These are phyloP conservation scores for Cairneyella variabilis DNA, from an alignment of 495 filamentous ascomycete genomes.

Conservation along the genomic window DNA sequence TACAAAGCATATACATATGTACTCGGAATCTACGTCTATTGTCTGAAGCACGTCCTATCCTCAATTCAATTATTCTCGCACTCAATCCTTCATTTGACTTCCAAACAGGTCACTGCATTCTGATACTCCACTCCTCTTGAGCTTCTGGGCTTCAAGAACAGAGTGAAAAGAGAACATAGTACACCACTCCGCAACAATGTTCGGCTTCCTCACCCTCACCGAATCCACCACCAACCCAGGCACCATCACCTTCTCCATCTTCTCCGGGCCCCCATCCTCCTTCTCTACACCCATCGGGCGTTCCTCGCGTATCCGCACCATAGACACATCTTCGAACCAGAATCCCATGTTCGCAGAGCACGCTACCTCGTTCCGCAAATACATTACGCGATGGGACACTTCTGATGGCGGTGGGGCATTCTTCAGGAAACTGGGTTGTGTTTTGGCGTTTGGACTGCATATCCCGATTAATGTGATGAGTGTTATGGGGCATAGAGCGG, in stretches of 20 bases:
- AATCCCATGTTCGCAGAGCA: background rate
- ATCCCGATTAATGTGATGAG: constrained; percentile 11
- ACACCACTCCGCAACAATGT: no score
- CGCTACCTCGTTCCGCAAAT: background rate
- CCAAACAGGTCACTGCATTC: no score
- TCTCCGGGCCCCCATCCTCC: background rate
- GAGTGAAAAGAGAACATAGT: no score
- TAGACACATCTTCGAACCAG: background rate
- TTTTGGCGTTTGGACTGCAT: constrained; percentile 6
- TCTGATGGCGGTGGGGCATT: background rate
- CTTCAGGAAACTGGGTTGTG: background rate
- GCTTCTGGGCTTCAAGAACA: background rate
- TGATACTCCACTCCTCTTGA: no score
- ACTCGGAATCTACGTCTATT: no score
- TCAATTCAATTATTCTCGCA: no score
- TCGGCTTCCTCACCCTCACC: constrained; percentile 5
- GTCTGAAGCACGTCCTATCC: no score
- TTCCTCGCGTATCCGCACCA: background rate
- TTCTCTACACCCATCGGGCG: background rate
- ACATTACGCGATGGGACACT: constrained; percentile 1
- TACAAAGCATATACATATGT: no score
- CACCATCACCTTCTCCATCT: background rate
- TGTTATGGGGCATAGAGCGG: background rate
- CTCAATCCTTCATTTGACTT: no score
- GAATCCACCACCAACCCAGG: constrained; percentile 1